These are phyloP conservation scores for Candida sp. DNA, from an alignment of 1,139 yeast genomes.

Conservation along the genomic window DNA sequence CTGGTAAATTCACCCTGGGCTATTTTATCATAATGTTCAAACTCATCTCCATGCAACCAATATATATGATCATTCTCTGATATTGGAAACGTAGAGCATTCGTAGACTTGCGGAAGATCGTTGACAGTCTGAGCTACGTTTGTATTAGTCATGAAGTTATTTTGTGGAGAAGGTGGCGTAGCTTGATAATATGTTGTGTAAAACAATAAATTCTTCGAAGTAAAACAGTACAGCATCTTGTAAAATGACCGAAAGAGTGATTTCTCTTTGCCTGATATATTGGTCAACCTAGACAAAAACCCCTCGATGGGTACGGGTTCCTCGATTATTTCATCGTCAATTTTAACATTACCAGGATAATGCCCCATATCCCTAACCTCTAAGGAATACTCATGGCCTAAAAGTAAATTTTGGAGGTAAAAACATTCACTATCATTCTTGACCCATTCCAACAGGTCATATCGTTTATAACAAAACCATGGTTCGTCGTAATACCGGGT, in stretches of 20 bases:
- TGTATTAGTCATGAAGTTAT: slow-evolving; percentile 19
- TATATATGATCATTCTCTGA: slow-evolving; percentile 48
- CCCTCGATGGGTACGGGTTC: slow-evolving; percentile 82
- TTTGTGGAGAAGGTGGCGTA: slow-evolving; percentile 57
- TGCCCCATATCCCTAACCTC: slow-evolving; percentile 51
- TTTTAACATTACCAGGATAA: slow-evolving; percentile 4
- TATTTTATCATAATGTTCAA: slow-evolving; percentile 45
- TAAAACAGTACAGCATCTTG: slow-evolving; percentile 58
- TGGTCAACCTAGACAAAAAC: slow-evolving; percentile 57
- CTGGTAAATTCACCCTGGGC: slow-evolving; percentile 68
- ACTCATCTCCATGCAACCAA: slow-evolving; percentile 55
- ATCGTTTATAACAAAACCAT: slow-evolving; percentile 61
- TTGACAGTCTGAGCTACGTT: slow-evolving; percentile 15
- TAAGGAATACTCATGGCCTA: slow-evolving; percentile 28
- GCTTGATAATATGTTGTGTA: slow-evolving; percentile 55
- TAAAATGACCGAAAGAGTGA: slow-evolving; percentile 44
- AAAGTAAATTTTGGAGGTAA: slow-evolving; percentile 25
- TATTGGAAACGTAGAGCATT: slow-evolving; percentile 48
- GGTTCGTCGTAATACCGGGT: slow-evolving; percentile 10
- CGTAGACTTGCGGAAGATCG: slow-evolving; percentile 33
- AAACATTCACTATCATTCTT: slow-evolving; percentile 49
- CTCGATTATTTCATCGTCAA: slow-evolving; percentile 9
- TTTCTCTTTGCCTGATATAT: slow-evolving; percentile 44
- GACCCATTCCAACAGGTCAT: slow-evolving; percentile 79
- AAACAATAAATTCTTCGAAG: slow-evolving; percentile 60